Evolutionary conservation across 257 asterid species (phyloP), one percentile per base, ranked within the genome.

Genomic region (Eucommia ulmoides): DNA sequence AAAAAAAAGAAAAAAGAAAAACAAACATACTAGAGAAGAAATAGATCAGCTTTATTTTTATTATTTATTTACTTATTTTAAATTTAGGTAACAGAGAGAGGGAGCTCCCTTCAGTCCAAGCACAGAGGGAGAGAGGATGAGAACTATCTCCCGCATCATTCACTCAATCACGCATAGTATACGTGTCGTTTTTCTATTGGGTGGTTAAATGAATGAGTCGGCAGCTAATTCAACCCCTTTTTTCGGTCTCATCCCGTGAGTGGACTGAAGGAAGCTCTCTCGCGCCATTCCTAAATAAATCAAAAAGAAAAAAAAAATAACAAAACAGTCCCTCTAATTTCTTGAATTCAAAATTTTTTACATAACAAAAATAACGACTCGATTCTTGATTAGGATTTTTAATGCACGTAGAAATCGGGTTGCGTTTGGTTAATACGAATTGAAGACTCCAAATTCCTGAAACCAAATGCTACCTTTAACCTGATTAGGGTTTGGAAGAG

Each of bases 41-140:
- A n/a, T n/a, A n/a, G n/a, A n/a, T n/a, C n/a, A n/a, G n/a, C n/a
- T n/a, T n/a, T n/a, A n/a, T n/a, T n/a, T n/a, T n/a, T n/a, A n/a
- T n/a, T n/a, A n/a, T n/a, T n/a, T n/a, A n/a, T n/a, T n/a, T n/a
- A n/a, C n/a, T n/a, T n/a, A n/a, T n/a, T n/a, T n/a, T n/a, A 19
- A 49, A 58, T 48, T 47, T 62, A 62, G 62, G 75, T 12, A 29
- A 29, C 12, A 29, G 56, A 75, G 46, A 64, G 72, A 82, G 82
- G 94, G 94, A 88, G 92, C 93, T 86, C 93, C 94, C 92, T 82
- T 86, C 94, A 77, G 94, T 82, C 94, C 92, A 82, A 82, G 81
- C 86, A 80, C 61, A 60, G 93, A 75, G 65, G 70, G 78, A 78
- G 79, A 70, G 76, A n/a, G 85, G 77, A 70, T 59, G 76, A 75